A percentile compares a stretch with the other conserved stretches of the same genome.
Evolutionary conservation across 2,329 filamentous ascomycete genomes (phyloP).

Genomic region (Beauveria brongniartii): DNA sequence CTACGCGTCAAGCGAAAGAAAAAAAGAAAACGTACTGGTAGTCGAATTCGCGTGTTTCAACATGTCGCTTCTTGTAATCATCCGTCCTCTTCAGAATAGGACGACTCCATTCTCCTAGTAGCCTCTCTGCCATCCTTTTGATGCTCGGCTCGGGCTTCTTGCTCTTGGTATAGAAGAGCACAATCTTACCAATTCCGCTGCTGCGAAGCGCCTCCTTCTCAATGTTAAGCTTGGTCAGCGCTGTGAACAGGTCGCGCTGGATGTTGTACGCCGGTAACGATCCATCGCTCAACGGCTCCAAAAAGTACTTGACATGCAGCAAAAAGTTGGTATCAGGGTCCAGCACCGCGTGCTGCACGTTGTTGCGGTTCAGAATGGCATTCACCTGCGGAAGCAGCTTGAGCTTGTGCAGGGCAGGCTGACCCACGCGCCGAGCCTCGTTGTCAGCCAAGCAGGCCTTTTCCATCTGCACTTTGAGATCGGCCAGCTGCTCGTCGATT

Average conservation of each 20-base stretch:
- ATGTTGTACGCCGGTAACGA: conserved; percentile 95
- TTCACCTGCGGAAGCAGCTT: conserved; percentile 89
- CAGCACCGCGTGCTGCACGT: conserved; percentile 73
- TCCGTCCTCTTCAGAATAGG: conserved; percentile 90
- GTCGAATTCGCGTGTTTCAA: conserved; percentile 57
- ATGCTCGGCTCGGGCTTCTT: conserved; percentile 81
- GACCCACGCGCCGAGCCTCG: conserved; percentile 65
- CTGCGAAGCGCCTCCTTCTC: conserved; percentile 85
- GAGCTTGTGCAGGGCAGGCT: conserved; percentile 86
- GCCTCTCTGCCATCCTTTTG: conserved; percentile 85
- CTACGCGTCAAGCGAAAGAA: background rate
- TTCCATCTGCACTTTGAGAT: conserved; percentile 85
- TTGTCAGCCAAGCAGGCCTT: conserved; percentile 82
- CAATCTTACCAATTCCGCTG: conserved; percentile 91
- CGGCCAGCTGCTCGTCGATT: conserved; percentile 82
- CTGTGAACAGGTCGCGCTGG: conserved; percentile 84
- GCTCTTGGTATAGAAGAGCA: conserved; percentile 94
- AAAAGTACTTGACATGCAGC: conserved; percentile 91
- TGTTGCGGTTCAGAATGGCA: conserved; percentile 80
- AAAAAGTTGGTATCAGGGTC: conserved; percentile 94
- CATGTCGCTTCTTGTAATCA: conserved; percentile 80
- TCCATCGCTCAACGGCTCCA: conserved; percentile 90
- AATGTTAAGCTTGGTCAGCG: conserved; percentile 72
- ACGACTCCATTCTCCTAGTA: conserved; percentile 93
- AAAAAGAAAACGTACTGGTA: conserved; percentile 43